Conservation (phyloP, 345 rosid species). For the Adansonia digitata region DNA sequence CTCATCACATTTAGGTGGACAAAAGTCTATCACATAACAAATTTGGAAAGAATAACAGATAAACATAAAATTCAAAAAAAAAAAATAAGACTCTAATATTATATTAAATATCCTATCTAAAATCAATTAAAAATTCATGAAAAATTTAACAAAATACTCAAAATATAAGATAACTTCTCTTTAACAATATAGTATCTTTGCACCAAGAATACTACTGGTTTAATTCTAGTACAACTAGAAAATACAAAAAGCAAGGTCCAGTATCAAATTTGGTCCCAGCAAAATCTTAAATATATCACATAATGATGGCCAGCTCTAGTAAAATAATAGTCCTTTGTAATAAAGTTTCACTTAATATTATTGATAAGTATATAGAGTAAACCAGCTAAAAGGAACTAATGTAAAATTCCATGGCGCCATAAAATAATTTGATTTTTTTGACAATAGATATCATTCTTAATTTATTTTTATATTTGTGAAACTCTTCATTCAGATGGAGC, state of each 20-base stretch:
- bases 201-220: neutral
- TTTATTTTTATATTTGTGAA: neutral
- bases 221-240: neutral
- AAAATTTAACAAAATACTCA: too few species aligned
- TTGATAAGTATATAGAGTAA: neutral
- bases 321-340: neutral
- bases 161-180: too few species aligned
- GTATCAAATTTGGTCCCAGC: slow-evolving; percentile 11
- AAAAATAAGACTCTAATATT: too few species aligned
- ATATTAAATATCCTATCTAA: too few species aligned
- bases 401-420: neutral
- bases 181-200: neutral
- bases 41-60: too few species aligned
- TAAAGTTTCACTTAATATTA: neutral
- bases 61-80: too few species aligned
- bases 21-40: too few species aligned
- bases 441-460: neutral
- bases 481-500: neutral
- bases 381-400: neutral
- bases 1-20: too few species aligned
- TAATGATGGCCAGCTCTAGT: neutral
- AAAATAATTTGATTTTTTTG: neutral
- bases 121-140: too few species aligned
- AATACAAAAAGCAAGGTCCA: neutral
- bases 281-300: slow-evolving; percentile 5